Evolutionary conservation across 2,329 filamentous ascomycete genomes (phyloP).

Genomic region (Exophiala lecanii-corni): DNA sequence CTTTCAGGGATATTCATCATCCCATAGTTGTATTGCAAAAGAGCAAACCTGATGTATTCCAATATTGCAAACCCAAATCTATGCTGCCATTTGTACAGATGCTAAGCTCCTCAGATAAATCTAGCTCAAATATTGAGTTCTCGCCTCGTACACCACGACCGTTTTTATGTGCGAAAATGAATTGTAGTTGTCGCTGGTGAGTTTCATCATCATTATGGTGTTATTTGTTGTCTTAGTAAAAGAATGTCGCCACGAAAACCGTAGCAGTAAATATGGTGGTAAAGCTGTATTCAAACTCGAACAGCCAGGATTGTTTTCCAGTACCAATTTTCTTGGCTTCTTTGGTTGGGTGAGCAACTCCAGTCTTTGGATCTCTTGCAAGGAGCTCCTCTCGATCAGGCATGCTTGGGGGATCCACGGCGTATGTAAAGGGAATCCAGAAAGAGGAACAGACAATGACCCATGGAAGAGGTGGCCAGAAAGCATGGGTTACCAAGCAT

Average conservation of each 20-base stretch:
- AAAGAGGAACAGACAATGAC: constrained; percentile 51
- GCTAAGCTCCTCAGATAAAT: not conserved
- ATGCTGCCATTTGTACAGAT: constrained; percentile 3
- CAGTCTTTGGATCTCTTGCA: constrained; percentile 47
- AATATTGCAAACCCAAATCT: not conserved
- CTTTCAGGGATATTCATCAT: too few relatives aligned
- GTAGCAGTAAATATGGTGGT: constrained; percentile 49
- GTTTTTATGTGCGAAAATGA: not conserved
- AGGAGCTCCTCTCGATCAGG: constrained; percentile 56
- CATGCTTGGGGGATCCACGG: constrained; percentile 55
- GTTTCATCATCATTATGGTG: not conserved
- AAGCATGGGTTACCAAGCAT: constrained; percentile 55
- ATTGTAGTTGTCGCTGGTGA: not conserved
- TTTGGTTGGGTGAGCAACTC: constrained; percentile 44
- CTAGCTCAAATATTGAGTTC: not conserved
- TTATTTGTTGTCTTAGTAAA: constrained; percentile 22
- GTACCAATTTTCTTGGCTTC: constrained; percentile 54
- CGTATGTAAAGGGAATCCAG: constrained; percentile 58
- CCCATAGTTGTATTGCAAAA: too few relatives aligned
- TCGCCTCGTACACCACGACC: not conserved
- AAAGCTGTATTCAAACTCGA: constrained; percentile 52
- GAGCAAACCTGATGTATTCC: too few relatives aligned
- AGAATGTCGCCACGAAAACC: constrained; percentile 44
- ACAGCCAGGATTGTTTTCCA: constrained; percentile 51
- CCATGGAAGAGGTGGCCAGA: constrained; percentile 59